Evolutionary conservation across 2,329 filamentous ascomycete genomes (phyloP), one percentile per base, ranked within the genome.

Genomic region (Ophiostoma himal-ulmi): DNA sequence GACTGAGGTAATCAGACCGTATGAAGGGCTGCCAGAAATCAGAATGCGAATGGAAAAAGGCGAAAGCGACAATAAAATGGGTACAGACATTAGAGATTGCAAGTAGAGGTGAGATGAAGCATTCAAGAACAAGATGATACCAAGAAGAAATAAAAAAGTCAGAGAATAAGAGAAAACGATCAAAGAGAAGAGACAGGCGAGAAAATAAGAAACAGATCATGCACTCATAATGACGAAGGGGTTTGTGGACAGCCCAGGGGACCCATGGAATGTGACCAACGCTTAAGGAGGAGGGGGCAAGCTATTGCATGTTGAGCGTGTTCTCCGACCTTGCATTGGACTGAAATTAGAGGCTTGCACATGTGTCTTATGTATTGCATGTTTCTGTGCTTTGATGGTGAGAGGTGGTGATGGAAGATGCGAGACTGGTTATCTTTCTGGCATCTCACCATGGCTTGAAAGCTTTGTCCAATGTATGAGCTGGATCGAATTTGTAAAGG

Each of bases 171-270:
- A 20, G 20, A 17, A 7, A 48, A 57, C n/a, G 30, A 26, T 26
- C 20, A 57, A 10, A 26, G 22, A 54, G 8, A 3, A 26, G 22
- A 26, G 22, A n/a, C n/a, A 62, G 11, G 22, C 57, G 22, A 62
- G 11, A 34, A 62, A 30, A 62, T 3, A 4, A 62, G 57, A 30
- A 62, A 30, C 57, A 14, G 26, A n/a, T 30, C 30, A 57, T 57
- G 52, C 52, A 57, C 52, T 62, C 57, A 62, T 62, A 34, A 62
- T 62, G 57, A 62, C 57, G 57, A 62, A 62, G 57, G 57, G 57
- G 57, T 34, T 26, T 30, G 57, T 62, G 57, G 57, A 34, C 57
- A 62, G 34, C 34, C 22, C 57, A 62, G 57, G 57, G 52, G 57
- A 62, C 57, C 57, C 57, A 13, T 57, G 52, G 11, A 57, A 57